These are phyloP conservation scores for Aciculosporium take DNA, from an alignment of 2,329 filamentous ascomycete genomes.

Conservation along the genomic window DNA sequence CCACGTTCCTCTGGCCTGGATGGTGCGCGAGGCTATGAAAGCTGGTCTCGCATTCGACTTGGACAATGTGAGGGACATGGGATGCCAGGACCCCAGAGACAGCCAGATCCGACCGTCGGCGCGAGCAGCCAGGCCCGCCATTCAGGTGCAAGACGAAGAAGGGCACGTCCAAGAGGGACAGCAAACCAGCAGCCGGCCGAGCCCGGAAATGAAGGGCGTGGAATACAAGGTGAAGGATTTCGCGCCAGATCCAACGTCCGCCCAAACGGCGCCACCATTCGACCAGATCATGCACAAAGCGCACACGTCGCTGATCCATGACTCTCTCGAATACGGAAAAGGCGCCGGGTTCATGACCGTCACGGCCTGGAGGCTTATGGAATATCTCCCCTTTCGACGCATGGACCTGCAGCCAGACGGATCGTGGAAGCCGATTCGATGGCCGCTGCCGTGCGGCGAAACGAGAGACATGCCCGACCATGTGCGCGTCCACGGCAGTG, in stretches of 20 bases:
- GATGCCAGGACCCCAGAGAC: slow-evolving; percentile 28
- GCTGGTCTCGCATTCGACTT: slow-evolving; percentile 59
- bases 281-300: slow-evolving; percentile 44
- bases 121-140: slow-evolving; percentile 8
- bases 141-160: slow-evolving; percentile 13
- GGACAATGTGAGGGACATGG: slow-evolving; percentile 51
- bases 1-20: slow-evolving; percentile 56
- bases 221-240: slow-evolving; percentile 5
- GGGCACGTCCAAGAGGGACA: slow-evolving; percentile 9
- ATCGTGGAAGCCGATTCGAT: slow-evolving; percentile 65
- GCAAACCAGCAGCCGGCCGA: slow-evolving; percentile 8
- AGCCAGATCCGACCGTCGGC: slow-evolving; percentile 3
- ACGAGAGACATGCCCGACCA: slow-evolving; percentile 59
- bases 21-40: slow-evolving; percentile 43
- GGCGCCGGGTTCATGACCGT: slow-evolving; percentile 44
- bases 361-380: slow-evolving; percentile 62
- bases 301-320: slow-evolving; percentile 45
- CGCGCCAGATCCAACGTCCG: slow-evolving; percentile 2
- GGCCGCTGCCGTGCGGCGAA: slow-evolving; percentile 67
- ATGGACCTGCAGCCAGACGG: slow-evolving; percentile 65
- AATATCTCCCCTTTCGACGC: slow-evolving; percentile 64
- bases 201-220: slow-evolving; percentile 11
- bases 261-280: slow-evolving; percentile 27
- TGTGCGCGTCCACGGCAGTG: slow-evolving; percentile 58
- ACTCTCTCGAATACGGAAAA: slow-evolving; percentile 51